Conservation (phyloP, 306 rosid genomes). For the Oxytropis ochrocephala region DNA sequence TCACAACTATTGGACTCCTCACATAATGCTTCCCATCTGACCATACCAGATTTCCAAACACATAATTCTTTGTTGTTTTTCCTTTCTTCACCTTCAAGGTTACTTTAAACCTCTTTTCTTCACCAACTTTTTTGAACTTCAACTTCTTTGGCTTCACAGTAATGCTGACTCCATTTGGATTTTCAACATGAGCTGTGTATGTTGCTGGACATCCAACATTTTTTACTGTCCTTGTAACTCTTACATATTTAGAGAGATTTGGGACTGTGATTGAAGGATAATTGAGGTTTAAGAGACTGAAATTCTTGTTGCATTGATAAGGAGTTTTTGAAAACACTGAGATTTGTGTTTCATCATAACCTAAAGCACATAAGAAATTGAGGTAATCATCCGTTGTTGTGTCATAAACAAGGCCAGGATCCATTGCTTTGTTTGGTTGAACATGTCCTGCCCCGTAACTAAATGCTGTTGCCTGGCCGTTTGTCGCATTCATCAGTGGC, state of each 20-base stretch:
- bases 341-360: conserved; percentile 50
- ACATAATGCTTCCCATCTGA: conserved; percentile 74
- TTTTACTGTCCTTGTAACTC: conserved; percentile 51
- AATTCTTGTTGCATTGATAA: conserved; percentile 35
- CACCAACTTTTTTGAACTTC: conserved; percentile 54
- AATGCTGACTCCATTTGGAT: conserved; percentile 44
- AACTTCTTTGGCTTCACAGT: conserved; percentile 54
- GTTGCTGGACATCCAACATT: conserved; percentile 73
- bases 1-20: conserved; percentile 71
- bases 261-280: conserved; percentile 85
- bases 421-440: conserved; percentile 63
- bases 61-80: conserved; percentile 35
- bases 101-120: conserved; percentile 56
- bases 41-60: conserved; percentile 71
- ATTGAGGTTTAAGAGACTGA: conserved; percentile 52
- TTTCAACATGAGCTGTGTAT: conserved; percentile 36
- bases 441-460: conserved; percentile 86
- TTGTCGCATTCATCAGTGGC: conserved; percentile 53
- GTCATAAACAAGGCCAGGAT: conserved; percentile 91
- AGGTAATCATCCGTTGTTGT: conserved; percentile 50
- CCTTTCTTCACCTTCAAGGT: conserved; percentile 31
- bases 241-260: conserved; percentile 44
- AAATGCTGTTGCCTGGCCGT: conserved; percentile 56
- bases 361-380: conserved; percentile 56
- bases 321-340: conserved; percentile 33